phyloP scores from a whole-genome alignment of 192 early-diverging fungal genomes.

The Phycomyces blakesleeanus region DNA sequence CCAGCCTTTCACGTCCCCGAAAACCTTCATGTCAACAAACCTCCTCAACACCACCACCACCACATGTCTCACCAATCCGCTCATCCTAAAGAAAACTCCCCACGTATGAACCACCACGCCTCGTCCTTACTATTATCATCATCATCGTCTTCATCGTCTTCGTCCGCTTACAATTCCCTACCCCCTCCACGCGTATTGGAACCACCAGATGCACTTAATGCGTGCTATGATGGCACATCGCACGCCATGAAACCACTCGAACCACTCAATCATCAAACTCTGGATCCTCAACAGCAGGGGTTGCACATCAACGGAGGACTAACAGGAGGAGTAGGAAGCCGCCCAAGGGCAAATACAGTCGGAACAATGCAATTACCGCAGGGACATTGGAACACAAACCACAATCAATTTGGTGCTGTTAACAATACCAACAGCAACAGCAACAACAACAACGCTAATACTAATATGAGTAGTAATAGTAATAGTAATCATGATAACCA shows the following conservation, averaged over 20 bases:
- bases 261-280: not conserved
- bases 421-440: constrained; percentile 23
- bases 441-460: constrained; percentile 21
- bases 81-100: not conserved
- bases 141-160: too few relatives aligned
- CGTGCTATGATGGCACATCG: not conserved
- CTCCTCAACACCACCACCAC: not conserved
- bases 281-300: too few relatives aligned
- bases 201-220: constrained; percentile 1
- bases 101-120: not conserved
- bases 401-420: constrained; percentile 13
- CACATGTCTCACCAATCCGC: not conserved
- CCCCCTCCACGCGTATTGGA: constrained; percentile 5
- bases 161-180: not conserved
- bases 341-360: constrained; percentile 43
- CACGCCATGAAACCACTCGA: not conserved
- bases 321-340: too few relatives aligned
- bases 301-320: constrained; percentile 5
- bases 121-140: too few relatives aligned
- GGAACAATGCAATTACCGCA: constrained; percentile 37
- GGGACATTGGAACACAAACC: constrained; percentile 24
- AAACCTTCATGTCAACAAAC: too few relatives aligned
- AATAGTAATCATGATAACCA: not conserved
- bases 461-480: not conserved
- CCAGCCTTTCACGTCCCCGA: too few relatives aligned